These are phyloP conservation scores for Candida odintsovae DNA, from an alignment of 805 yeast genomes.

Conservation along the genomic window DNA sequence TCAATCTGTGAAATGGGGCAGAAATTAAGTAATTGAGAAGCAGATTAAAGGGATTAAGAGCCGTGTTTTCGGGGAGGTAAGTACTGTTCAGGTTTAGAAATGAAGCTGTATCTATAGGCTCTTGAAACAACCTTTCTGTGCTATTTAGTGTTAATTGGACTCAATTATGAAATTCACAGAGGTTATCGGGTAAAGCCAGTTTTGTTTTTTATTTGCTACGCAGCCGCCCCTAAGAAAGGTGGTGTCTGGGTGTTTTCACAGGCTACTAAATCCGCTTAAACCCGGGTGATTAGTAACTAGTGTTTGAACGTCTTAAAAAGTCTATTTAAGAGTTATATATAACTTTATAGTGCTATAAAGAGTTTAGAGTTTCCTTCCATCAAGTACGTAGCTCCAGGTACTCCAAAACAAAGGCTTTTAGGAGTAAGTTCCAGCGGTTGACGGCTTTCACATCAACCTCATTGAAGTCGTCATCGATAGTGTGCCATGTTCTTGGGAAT, in stretches of 20 bases:
- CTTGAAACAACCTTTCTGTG: too few relatives aligned
- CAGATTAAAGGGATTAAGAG: background rate
- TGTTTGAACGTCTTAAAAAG: background rate
- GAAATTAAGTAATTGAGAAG: background rate
- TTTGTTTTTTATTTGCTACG: background rate
- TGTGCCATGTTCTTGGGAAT: slow-evolving; percentile 53
- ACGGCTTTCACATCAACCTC: slow-evolving; percentile 34
- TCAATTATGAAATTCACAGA: too few relatives aligned
- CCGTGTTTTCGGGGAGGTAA: too few relatives aligned
- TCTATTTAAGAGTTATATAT: background rate
- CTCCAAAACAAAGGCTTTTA: slow-evolving; percentile 33
- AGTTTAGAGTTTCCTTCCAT: too few relatives aligned
- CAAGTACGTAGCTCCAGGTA: slow-evolving; percentile 17
- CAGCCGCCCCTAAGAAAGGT: background rate
- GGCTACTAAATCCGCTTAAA: background rate
- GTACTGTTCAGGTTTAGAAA: too few relatives aligned
- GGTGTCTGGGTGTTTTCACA: background rate
- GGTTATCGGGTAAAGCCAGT: too few relatives aligned
- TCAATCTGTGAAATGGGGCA: background rate
- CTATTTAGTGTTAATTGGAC: too few relatives aligned
- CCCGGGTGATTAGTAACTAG: background rate
- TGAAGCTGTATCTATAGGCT: too few relatives aligned
- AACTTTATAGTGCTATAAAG: too few relatives aligned
- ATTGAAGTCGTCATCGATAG: slow-evolving; percentile 38
- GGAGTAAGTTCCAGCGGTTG: slow-evolving; percentile 40